phyloP scores from a whole-genome alignment of 164 flowering plant species.

The Liriodendron chinense region DNA sequence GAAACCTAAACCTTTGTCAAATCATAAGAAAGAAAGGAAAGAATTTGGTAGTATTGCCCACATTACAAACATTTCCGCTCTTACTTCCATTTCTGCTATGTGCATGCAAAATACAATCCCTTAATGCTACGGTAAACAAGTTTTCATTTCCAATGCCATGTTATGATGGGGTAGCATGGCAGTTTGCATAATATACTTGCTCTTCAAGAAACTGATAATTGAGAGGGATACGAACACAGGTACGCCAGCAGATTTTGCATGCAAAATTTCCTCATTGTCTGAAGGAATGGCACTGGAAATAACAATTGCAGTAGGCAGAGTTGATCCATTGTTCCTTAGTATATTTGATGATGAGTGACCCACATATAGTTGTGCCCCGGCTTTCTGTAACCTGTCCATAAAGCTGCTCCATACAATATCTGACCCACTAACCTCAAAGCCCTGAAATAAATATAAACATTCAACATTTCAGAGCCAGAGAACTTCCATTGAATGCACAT shows the following conservation, averaged over 20 bases:
- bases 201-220: not conserved
- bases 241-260: conserved; percentile 36
- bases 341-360: conserved; percentile 42
- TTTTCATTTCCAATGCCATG: no score
- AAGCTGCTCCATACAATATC: conserved; percentile 40
- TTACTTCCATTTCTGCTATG: no score
- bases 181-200: no score
- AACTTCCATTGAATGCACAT: not conserved
- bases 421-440: conserved; percentile 48
- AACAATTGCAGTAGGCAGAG: conserved; percentile 34
- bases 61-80: no score
- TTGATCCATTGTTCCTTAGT: conserved; percentile 17
- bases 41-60: no score
- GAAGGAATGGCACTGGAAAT: conserved; percentile 44
- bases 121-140: no score
- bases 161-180: no score
- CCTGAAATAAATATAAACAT: conserved; percentile 21
- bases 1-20: no score
- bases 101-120: no score
- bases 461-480: not conserved
- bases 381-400: conserved; percentile 37
- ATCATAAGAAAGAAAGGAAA: no score
- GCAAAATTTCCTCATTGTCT: conserved; percentile 41
- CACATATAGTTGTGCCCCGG: conserved; percentile 34
- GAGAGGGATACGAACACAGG: conserved; percentile 31